Percentiles rank a stretch among this genome's conserved stretches.
phyloP scores from a whole-genome alignment of 345 rosid species.

The Clausena lansium region DNA sequence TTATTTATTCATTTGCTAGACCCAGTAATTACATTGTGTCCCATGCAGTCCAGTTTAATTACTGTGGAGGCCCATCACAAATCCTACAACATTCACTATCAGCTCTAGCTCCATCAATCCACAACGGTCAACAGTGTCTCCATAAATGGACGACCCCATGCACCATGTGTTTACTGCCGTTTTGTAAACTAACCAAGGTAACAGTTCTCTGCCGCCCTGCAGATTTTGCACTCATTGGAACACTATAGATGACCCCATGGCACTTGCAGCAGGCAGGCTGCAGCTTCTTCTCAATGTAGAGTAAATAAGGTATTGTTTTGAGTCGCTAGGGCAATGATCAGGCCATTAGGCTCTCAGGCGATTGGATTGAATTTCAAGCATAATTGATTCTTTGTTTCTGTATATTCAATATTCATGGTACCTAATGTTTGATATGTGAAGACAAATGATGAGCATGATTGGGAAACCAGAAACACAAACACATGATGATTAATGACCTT shows the following conservation, averaged over 20 bases:
- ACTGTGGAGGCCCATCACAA: conserved; percentile 18
- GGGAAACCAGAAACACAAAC: conserved; percentile 2
- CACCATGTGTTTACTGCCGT: conserved; percentile 25
- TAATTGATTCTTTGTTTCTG: not conserved
- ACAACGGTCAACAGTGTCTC: conserved; percentile 13
- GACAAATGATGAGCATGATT: conserved; percentile 6
- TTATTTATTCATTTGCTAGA: not conserved
- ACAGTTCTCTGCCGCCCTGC: not conserved
- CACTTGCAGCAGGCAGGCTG: conserved; percentile 10
- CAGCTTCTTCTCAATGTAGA: not conserved
- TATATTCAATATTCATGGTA: not conserved
- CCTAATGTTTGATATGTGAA: not conserved
- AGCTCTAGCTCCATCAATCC: conserved; percentile 1
- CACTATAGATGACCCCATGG: conserved; percentile 3
- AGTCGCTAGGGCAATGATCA: not conserved
- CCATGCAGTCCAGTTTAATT: not conserved
- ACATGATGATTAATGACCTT: not conserved
- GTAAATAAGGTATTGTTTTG: not conserved
- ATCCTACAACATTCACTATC: not conserved
- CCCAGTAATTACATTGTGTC: not conserved
- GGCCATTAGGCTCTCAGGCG: not conserved
- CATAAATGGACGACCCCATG: conserved; percentile 13
- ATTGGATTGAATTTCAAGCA: conserved; percentile 4
- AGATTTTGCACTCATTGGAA: not conserved
- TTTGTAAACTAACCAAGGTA: conserved; percentile 15